Evolutionary conservation across 306 rosid genomes (phyloP).

Genomic region (Sicyos baderoa): DNA sequence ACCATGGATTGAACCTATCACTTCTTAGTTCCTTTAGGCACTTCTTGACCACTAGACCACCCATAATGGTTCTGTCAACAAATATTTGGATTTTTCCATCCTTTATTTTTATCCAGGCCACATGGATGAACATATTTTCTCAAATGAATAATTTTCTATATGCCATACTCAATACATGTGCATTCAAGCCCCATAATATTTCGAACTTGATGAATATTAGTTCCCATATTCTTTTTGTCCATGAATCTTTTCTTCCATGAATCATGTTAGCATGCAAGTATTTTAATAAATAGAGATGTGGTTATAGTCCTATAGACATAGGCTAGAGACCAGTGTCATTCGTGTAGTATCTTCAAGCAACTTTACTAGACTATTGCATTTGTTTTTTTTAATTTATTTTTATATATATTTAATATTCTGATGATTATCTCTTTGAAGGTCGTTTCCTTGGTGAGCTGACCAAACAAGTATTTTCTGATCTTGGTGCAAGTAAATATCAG

Average conservation of each 20-base stretch:
- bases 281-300: neutral
- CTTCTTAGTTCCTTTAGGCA: no score
- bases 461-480: conserved; percentile 88
- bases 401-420: neutral
- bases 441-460: conserved; percentile 95
- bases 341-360: neutral
- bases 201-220: neutral
- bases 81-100: no score
- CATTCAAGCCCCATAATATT: neutral
- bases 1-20: no score
- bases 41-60: no score
- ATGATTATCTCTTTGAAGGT: conserved; percentile 35
- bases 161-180: neutral
- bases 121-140: neutral
- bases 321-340: neutral
- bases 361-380: neutral
- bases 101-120: no score
- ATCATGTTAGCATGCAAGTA: neutral
- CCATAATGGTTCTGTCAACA: no score
- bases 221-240: no score
- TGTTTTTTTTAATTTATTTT: neutral
- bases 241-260: neutral
- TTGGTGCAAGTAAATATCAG: conserved; percentile 93
- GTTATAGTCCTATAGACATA: neutral
- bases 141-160: neutral